These are phyloP conservation scores for Termitomyces sp. DNA, from an alignment of 768 basidiomycete genomes.

Conservation along the genomic window DNA sequence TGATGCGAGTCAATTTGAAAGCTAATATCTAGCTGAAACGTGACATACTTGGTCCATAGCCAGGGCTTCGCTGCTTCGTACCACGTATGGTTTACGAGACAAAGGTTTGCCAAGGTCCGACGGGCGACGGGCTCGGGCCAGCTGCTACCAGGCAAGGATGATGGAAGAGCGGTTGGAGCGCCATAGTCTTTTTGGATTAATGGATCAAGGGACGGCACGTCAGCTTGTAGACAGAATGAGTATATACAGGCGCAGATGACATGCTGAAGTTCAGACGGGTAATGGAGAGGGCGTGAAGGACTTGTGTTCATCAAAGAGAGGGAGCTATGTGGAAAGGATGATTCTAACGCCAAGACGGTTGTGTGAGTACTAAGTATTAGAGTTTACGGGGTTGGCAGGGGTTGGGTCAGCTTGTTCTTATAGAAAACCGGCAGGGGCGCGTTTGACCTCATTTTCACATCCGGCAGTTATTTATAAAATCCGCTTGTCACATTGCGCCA, in stretches of 20 bases:
- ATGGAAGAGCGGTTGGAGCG: conserved; percentile 64
- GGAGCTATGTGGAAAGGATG: not conserved
- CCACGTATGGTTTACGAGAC: conserved; percentile 77
- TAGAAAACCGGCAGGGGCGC: conserved; percentile 1
- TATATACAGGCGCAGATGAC: conserved; percentile 74
- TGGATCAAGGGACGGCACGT: conserved; percentile 68
- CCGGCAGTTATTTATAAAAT: conserved; percentile 12
- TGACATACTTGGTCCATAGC: conserved; percentile 70
- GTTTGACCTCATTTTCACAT: not conserved
- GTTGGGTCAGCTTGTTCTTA: conserved; percentile 5
- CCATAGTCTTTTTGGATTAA: conserved; percentile 46
- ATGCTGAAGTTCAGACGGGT: conserved; percentile 71
- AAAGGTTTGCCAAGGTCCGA: conserved; percentile 65
- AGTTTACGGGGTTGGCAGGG: not conserved
- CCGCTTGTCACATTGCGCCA: conserved; percentile 5
- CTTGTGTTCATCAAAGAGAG: conserved; percentile 26
- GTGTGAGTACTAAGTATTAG: not conserved
- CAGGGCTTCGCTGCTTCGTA: conserved; percentile 83
- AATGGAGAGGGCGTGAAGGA: conserved; percentile 36
- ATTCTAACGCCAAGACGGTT: not conserved
- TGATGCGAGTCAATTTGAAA: conserved; percentile 15
- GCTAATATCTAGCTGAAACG: conserved; percentile 1
- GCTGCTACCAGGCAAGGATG: conserved; percentile 67
- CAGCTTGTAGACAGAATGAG: conserved; percentile 56
- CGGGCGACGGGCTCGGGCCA: conserved; percentile 70